Evolutionary conservation across 2,329 filamentous ascomycete genomes (phyloP).

Genomic region (Botrytis tulipae): DNA sequence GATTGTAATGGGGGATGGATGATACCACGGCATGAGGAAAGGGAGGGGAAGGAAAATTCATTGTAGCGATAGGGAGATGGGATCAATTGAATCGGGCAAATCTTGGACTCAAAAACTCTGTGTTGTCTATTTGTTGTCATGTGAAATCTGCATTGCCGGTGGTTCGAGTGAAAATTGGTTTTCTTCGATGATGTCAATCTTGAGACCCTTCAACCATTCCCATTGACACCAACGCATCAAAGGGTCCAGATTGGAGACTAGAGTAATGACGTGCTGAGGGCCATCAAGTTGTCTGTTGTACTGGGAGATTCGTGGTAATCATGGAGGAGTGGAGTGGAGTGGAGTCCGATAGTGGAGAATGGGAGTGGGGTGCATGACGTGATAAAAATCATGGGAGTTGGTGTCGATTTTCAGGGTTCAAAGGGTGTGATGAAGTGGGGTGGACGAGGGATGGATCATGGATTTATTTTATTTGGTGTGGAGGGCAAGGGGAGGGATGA

Average conservation of each 20-base stretch:
- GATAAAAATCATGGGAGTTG: background rate
- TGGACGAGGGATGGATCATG: background rate
- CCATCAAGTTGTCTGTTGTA: background rate
- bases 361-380: background rate
- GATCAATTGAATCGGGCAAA: background rate
- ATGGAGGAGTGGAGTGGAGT: background rate
- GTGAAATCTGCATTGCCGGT: background rate
- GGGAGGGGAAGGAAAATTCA: background rate
- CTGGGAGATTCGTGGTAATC: background rate
- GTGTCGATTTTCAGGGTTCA: background rate
- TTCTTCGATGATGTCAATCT: background rate
- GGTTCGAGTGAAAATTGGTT: background rate
- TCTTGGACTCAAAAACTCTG: background rate
- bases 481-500: background rate
- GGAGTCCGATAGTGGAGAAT: background rate
- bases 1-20: constrained; percentile 7
- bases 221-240: background rate
- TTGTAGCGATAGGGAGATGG: background rate
- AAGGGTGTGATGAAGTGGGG: background rate
- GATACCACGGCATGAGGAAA: constrained; percentile 12
- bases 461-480: background rate
- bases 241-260: background rate
- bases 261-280: background rate
- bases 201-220: background rate
- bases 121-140: background rate